phyloP scores from a whole-genome alignment of 495 filamentous ascomycete species.

The Penicillium bialowiezense region DNA sequence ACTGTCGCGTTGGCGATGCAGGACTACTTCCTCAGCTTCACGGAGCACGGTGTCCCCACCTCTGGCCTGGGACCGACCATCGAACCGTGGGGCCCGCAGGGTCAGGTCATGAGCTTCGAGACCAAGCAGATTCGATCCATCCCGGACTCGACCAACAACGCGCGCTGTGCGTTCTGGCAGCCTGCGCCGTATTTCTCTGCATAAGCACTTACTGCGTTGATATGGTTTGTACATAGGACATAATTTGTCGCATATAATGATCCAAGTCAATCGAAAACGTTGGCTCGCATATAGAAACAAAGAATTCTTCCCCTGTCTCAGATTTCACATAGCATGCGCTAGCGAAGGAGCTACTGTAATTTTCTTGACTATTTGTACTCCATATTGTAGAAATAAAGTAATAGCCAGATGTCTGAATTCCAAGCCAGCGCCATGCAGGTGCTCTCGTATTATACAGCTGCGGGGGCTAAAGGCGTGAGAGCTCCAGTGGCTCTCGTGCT shows the following conservation, averaged over 20 bases:
- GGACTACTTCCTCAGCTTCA: constrained; percentile 59
- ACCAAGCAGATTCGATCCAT: constrained; percentile 35
- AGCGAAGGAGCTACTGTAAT: too few species aligned
- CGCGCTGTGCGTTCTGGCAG: constrained; percentile 43
- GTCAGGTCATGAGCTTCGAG: constrained; percentile 40
- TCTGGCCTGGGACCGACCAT: constrained; percentile 40
- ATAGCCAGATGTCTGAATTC: too few species aligned
- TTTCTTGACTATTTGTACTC: too few species aligned
- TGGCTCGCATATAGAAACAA: too few species aligned
- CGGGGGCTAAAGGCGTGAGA: too few species aligned
- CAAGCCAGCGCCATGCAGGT: too few species aligned
- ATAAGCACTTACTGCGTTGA: background rate
- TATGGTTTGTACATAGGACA: background rate
- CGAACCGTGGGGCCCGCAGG: constrained; percentile 34
- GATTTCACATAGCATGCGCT: too few species aligned
- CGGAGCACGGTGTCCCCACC: constrained; percentile 42
- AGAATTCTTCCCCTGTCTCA: too few species aligned
- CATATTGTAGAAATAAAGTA: too few species aligned
- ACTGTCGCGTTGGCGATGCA: constrained; percentile 55
- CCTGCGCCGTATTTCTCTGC: constrained; percentile 11
- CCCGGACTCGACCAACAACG: constrained; percentile 43
- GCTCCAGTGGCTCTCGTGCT: too few species aligned
- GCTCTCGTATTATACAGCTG: too few species aligned
- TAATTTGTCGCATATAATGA: background rate
- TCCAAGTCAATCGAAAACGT: background rate